These are phyloP conservation scores for Ceratobasidium sp. DNA, from an alignment of 1,284 basidiomycete species.

Conservation along the genomic window DNA sequence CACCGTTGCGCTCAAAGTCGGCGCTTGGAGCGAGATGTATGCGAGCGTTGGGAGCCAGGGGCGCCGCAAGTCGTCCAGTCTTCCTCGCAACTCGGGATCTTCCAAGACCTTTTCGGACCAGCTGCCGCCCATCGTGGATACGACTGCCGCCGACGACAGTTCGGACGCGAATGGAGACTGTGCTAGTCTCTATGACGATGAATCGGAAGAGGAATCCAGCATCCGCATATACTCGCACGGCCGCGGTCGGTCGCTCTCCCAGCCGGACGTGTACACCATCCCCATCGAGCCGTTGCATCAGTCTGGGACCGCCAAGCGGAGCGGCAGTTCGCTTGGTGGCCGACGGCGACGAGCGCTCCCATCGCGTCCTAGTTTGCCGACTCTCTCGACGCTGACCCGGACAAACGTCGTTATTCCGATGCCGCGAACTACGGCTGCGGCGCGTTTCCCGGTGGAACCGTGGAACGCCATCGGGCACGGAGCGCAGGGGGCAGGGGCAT, in stretches of 20 bases:
- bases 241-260: conserved; percentile 33
- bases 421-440: conserved; percentile 39
- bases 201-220: conserved; percentile 36
- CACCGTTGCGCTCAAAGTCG: conserved; percentile 31
- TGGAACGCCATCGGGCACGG: conserved; percentile 41
- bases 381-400: conserved; percentile 44
- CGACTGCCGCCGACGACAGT: neutral
- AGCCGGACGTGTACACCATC: conserved; percentile 33
- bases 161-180: conserved; percentile 7
- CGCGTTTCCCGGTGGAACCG: conserved; percentile 45
- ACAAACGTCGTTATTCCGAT: conserved; percentile 43
- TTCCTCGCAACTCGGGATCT: conserved; percentile 4
- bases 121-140: neutral
- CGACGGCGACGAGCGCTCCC: conserved; percentile 29
- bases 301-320: neutral
- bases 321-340: conserved; percentile 3
- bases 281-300: conserved; percentile 36
- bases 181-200: conserved; percentile 22
- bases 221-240: conserved; percentile 40
- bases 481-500: neutral
- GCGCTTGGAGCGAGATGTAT: conserved; percentile 40
- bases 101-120: neutral
- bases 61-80: conserved; percentile 4
- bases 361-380: conserved; percentile 42
- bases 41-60: neutral